A percentile compares a stretch with the other conserved stretches of the same genome.
Evolutionary conservation across 805 yeast genomes (phyloP).

Genomic region (Pichia paraexigua): DNA sequence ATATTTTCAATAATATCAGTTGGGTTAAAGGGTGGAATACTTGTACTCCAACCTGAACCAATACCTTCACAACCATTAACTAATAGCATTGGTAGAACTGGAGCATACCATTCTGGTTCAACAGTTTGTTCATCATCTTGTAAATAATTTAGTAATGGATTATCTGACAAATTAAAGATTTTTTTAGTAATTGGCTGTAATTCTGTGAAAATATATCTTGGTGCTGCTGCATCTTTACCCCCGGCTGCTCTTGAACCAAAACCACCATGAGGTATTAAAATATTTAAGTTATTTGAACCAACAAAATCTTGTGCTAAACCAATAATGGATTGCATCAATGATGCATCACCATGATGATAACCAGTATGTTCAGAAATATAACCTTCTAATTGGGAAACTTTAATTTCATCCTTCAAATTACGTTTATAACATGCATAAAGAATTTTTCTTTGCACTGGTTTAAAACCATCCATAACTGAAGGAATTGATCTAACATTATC

Average conservation of each 20-base stretch:
- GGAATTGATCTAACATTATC: slow-evolving; percentile 96
- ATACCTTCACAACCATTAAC: slow-evolving; percentile 97
- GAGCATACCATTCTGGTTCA: slow-evolving; percentile 93
- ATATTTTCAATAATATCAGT: slow-evolving; percentile 70
- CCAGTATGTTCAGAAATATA: slow-evolving; percentile 83
- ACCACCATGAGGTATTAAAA: slow-evolving; percentile 85
- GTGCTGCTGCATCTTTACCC: slow-evolving; percentile 98
- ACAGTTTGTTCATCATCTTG: slow-evolving; percentile 92
- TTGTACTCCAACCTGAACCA: slow-evolving; percentile 98
- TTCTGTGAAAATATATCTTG: slow-evolving; percentile 92
- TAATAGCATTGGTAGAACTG: slow-evolving; percentile 89
- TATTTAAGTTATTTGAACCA: slow-evolving; percentile 83
- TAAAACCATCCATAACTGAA: slow-evolving; percentile 86
- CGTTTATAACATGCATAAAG: slow-evolving; percentile 80
- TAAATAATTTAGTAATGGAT: slow-evolving; percentile 65
- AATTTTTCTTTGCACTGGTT: slow-evolving; percentile 96
- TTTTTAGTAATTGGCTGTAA: slow-evolving; percentile 65
- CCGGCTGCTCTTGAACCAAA: slow-evolving; percentile 96
- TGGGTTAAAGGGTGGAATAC: slow-evolving; percentile 87
- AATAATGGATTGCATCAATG: slow-evolving; percentile 82
- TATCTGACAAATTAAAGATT: slow-evolving; percentile 74
- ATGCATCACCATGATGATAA: slow-evolving; percentile 91
- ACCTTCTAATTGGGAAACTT: slow-evolving; percentile 87
- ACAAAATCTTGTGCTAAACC: slow-evolving; percentile 93
- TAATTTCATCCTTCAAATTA: slow-evolving; percentile 67